Evolutionary conservation across 2,329 filamentous ascomycete species (phyloP).

Genomic region (Colletotrichum brevisporum): DNA sequence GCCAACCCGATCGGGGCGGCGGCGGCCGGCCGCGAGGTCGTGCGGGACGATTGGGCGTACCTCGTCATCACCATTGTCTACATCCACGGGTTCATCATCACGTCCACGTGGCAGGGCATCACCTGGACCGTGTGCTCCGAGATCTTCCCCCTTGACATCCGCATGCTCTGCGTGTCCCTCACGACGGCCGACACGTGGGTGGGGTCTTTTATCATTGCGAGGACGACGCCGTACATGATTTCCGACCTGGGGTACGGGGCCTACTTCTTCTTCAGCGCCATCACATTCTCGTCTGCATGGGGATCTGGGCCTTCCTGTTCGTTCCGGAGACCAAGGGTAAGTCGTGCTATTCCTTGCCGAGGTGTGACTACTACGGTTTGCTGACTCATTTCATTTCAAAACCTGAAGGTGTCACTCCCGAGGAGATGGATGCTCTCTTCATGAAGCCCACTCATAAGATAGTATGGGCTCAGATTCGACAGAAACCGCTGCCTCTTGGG

Average conservation of each 20-base stretch:
- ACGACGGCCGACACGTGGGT: conserved; percentile 54
- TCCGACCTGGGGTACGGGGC: conserved; percentile 60
- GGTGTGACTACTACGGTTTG: too few relatives aligned
- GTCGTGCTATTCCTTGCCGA: neutral
- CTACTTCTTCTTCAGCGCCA: conserved; percentile 66
- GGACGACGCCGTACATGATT: conserved; percentile 57
- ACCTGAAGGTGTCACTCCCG: conserved; percentile 55
- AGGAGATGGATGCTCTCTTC: conserved; percentile 60
- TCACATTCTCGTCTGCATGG: conserved; percentile 60
- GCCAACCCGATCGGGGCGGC: conserved; percentile 50
- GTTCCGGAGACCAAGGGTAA: conserved; percentile 67
- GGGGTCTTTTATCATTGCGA: conserved; percentile 56
- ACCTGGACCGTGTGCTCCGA: conserved; percentile 62
- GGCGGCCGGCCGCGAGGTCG: conserved; percentile 61
- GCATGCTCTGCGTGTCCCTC: conserved; percentile 52
- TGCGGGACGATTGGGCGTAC: conserved; percentile 56
- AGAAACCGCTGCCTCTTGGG: neutral
- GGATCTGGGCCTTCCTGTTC: conserved; percentile 63
- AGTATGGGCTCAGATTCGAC: conserved; percentile 46
- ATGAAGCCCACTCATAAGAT: conserved; percentile 49
- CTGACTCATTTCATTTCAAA: neutral
- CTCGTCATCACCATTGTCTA: conserved; percentile 62
- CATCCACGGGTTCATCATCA: conserved; percentile 56
- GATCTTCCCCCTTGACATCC: conserved; percentile 58
- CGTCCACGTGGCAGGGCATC: conserved; percentile 58